Evolutionary conservation across 1,284 basidiomycete species (phyloP), one percentile per base, ranked within the genome.

Genomic region (Cryptococcus sp.): DNA sequence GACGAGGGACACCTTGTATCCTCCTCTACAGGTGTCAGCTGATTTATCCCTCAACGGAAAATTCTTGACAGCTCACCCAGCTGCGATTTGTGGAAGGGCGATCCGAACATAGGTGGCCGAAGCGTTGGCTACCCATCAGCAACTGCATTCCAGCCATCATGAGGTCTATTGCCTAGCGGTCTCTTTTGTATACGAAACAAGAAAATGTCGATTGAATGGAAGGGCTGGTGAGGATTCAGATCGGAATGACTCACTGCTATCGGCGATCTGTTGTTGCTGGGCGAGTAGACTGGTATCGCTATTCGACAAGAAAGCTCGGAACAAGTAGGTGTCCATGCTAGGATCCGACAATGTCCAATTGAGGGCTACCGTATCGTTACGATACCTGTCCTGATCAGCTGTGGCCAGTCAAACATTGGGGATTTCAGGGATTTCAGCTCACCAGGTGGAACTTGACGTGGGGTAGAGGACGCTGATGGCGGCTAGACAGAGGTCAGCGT

Each of bases 1-100:
- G 46, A 76, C 72, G 47, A 79, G 76, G 50, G 66, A 60, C 32
- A 80, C 74, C 35, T 66, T 58, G 63, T 77, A 80, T 42, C 68
- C 71, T 47, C 48, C 31, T 1, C 61, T 63, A 23, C n/a, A 21
- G 7, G 5, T 19, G 3, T 45, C n/a, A 33, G 47, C 28, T 19
- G n/a, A n/a, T n/a, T n/a, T n/a, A n/a, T 35, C 33, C 18, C 40
- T 32, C 34, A 21, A 25, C 22, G 22, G 26, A n/a, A 12, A 39
- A 6, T 37, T 19, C 18, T 26, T n/a, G 40, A 12, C 10, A 14
- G 54, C 60, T 54, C 38, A 60, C 62, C 49, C 48, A 26, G 51
- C 24, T 5, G 47, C 43, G 7, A 69, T 12, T n/a, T 52, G 45
- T 37, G 61, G 61, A 19, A 71, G 56, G 35, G 57, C 48, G 47